Base-by-base conservation (phyloP, 1,139 yeast species). In the Pichia sp. region DNA sequence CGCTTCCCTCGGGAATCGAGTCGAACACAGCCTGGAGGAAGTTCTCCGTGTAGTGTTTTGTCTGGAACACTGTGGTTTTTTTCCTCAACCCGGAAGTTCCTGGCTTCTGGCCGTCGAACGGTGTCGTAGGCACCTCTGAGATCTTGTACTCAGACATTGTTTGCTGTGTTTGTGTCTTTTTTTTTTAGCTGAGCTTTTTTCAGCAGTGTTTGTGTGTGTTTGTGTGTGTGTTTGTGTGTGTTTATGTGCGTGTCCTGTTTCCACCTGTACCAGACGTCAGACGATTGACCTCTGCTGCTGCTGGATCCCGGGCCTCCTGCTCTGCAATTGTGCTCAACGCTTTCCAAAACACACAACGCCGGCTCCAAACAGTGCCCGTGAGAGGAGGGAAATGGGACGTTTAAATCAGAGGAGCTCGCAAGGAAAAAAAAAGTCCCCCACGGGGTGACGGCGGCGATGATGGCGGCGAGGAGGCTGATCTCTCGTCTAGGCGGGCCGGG, bases 41-140 rank as follows among this genome's bases (percentile, higher is more conserved):
- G 75, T 93, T 93, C 71, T 93, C 99, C 2, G 96, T 87, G 73
- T 93, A 93, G 68, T 89, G 77, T 10, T 80, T 78, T 67, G 86
- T 85, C 72, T 89, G 81, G 75, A 93, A 93, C 31, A 89, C 95
- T 36, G 78, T 78, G 49, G 92, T 96, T 73, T 87, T 90, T 77
- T 93, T 93, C 67, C 99, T 83, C 55, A 93, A 82, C 36, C 99
- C 99, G 6, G 98, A 92, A 24, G 99, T 93, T 46, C 99, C 99
- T 17, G 99, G 99, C 71, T 92, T 93, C 72, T 93, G 99, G 73
- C 92, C 99, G 51, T 75, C 78, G 71, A 82, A 92, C 2, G 97
- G 85, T 27, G 79, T 82, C n/a, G 98, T 92, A 40, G 75, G 60
- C 43, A 77, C 71, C 20, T 59, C 51, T 4, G 63, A 50, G 42